Evolutionary conservation across 2,329 filamentous ascomycete species (phyloP).

Genomic region (Alternaria sp.): DNA sequence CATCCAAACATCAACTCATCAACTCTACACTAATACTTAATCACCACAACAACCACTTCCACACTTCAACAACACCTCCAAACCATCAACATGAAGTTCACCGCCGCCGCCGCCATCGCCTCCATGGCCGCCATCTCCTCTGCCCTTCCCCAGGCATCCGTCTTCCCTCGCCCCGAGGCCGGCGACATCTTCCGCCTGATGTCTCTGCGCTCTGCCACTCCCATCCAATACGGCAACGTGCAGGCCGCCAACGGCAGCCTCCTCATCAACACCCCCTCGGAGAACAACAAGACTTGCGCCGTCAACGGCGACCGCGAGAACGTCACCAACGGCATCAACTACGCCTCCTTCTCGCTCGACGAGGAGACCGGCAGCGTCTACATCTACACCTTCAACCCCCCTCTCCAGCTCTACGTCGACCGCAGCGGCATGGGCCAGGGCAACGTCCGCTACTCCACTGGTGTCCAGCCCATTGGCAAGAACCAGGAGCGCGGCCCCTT

Average conservation of each 20-base stretch:
- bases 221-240: conserved; percentile 56
- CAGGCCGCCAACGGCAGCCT: conserved; percentile 56
- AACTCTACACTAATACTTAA: conserved; percentile 8
- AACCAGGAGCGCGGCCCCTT: conserved; percentile 59
- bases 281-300: conserved; percentile 57
- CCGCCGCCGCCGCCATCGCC: conserved; percentile 26
- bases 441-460: conserved; percentile 59
- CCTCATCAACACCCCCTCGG: conserved; percentile 50
- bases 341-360: conserved; percentile 60
- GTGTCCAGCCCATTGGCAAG: conserved; percentile 48
- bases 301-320: conserved; percentile 17
- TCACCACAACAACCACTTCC: conserved; percentile 8
- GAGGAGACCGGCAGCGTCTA: conserved; percentile 47
- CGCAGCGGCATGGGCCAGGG: conserved; percentile 66
- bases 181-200: conserved; percentile 57
- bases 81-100: conserved; percentile 42
- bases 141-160: conserved; percentile 32
- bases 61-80: conserved; percentile 7
- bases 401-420: conserved; percentile 62
- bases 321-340: conserved; percentile 29
- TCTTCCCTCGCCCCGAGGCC: conserved; percentile 29
- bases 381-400: conserved; percentile 55
- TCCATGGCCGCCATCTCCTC: conserved; percentile 30
- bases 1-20: conserved; percentile 7
- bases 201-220: conserved; percentile 57